A percentile compares a stretch with the other conserved stretches of the same genome.
These are phyloP conservation scores for Acanthamoeba lenticulata DNA, from an alignment of 208 protist species.

Conservation along the genomic window DNA sequence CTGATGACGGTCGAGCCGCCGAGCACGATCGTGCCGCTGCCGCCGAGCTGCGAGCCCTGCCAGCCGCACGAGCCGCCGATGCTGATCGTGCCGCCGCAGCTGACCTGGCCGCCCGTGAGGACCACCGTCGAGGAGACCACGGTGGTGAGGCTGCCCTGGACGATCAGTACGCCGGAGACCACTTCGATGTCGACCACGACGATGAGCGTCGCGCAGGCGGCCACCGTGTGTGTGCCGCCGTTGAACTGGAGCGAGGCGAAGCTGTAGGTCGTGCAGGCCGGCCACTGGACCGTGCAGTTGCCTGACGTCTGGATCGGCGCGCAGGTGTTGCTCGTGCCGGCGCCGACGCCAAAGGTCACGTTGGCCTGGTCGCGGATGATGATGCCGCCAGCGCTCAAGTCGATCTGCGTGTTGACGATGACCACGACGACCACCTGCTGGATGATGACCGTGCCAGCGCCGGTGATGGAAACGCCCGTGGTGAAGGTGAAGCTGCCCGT, in stretches of 20 bases:
- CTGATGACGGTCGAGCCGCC: conserved; percentile 44
- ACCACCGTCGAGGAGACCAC: not conserved
- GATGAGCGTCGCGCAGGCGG: not conserved
- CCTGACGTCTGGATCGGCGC: not conserved
- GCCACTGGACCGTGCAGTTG: not conserved
- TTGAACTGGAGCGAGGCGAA: not conserved
- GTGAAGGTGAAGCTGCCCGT: conserved; percentile 51
- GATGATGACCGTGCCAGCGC: conserved; percentile 13
- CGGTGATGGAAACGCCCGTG: not conserved
- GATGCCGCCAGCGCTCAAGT: not conserved
- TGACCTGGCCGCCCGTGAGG: not conserved
- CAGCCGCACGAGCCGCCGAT: conserved; percentile 38
- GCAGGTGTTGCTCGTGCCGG: not conserved
- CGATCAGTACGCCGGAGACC: conserved; percentile 1
- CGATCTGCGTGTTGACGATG: not conserved
- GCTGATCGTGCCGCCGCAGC: conserved; percentile 8
- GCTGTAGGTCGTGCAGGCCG: not conserved
- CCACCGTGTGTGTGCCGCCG: conserved; percentile 3
- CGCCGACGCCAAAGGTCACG: not conserved
- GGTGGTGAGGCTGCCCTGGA: conserved; percentile 40
- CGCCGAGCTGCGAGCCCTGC: conserved; percentile 3
- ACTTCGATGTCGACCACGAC: not conserved
- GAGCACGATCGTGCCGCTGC: not conserved
- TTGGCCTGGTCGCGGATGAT: not conserved
- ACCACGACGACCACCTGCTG: not conserved